Base-by-base conservation (phyloP, 2,329 filamentous ascomycete species). In the Pseudogymnoascus sp. region DNA sequence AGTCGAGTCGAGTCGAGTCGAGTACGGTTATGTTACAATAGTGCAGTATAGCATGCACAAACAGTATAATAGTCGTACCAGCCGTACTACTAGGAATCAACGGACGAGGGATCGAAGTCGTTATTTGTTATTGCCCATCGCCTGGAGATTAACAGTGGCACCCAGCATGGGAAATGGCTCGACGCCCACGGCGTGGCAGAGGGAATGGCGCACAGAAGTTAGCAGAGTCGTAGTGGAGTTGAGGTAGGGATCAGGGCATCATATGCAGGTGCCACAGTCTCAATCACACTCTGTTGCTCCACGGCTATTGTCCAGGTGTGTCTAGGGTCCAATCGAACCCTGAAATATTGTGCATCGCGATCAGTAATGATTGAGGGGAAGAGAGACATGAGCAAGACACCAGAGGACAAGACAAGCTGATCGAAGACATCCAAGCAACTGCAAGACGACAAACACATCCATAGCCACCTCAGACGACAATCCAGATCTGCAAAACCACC, bases 241-340 rank as follows among this genome's bases (percentile, higher is more conserved):
- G 14, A 52, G 23, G 45, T 52, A 52, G 45, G 45, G 45, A 52
- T 52, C 14, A 45, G 41, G 22, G 41, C 22, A 45, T 12, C 16
- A 52, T 52, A 52, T 52, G 45, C 45, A 30, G 45, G 45, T 52
- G 45, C 45, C 45, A 42, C 41, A 30, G 45, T 52, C 45, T 52
- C 45, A 52, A 52, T 52, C 45, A 52, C 42, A 49, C 42, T 49
- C 42, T 49, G 38, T 39, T 39, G 42, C 42, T 49, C 42, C 42
- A 49, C 42, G 42, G 42, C 45, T 30, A 52, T 52, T 52, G 45
- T 16, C 23, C 23, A 45, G 41, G 19, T 19, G 19, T 19, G 19
- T 19, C 19, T 19, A 19, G 41, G 45, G 45, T 52, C 45, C 45
- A 52, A 2, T 52, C 14, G 45, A 52, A 52, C 45, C 45, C 45